Evolutionary conservation across 2,329 filamentous ascomycete species (phyloP).

Genomic region (Diplodia seriata): DNA sequence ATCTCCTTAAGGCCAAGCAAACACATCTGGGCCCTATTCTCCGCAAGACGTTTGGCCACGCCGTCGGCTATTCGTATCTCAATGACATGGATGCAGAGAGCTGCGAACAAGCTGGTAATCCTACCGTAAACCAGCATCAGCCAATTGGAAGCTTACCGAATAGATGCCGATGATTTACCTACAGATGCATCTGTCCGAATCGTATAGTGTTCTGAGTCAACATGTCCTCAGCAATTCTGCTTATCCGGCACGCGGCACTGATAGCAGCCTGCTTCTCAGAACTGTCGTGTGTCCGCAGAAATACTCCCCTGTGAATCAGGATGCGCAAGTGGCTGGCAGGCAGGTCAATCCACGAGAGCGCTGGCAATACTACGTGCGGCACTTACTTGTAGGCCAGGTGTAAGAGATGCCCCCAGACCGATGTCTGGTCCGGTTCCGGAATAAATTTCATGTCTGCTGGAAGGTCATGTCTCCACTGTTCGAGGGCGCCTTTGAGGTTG

Average conservation of each 20-base stretch:
- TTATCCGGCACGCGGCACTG: constrained; percentile 55
- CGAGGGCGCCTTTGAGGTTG: neutral
- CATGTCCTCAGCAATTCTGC: constrained; percentile 58
- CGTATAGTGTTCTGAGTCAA: constrained; percentile 53
- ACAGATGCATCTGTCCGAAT: constrained; percentile 55
- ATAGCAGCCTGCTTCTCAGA: constrained; percentile 51
- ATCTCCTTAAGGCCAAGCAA: constrained; percentile 57
- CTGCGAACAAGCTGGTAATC: constrained; percentile 58
- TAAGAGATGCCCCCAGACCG: constrained; percentile 2
- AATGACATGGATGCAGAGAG: constrained; percentile 58
- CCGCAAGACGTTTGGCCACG: constrained; percentile 54
- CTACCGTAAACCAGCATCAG: constrained; percentile 13
- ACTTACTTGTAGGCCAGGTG: constrained; percentile 22
- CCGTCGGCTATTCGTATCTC: constrained; percentile 49
- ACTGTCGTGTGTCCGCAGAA: constrained; percentile 46
- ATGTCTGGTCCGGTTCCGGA: neutral
- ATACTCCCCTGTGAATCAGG: constrained; percentile 54
- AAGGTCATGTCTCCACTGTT: neutral
- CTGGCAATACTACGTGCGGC: constrained; percentile 8
- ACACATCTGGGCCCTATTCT: constrained; percentile 58
- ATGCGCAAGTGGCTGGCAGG: constrained; percentile 57
- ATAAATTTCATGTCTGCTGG: neutral
- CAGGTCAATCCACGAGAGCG: constrained; percentile 47
- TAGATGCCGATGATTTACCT: constrained; percentile 36
- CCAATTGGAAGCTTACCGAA: neutral